Evolutionary conservation across 202 grass and related monocot genomes (phyloP).

Genomic region (Panicum hallii): DNA sequence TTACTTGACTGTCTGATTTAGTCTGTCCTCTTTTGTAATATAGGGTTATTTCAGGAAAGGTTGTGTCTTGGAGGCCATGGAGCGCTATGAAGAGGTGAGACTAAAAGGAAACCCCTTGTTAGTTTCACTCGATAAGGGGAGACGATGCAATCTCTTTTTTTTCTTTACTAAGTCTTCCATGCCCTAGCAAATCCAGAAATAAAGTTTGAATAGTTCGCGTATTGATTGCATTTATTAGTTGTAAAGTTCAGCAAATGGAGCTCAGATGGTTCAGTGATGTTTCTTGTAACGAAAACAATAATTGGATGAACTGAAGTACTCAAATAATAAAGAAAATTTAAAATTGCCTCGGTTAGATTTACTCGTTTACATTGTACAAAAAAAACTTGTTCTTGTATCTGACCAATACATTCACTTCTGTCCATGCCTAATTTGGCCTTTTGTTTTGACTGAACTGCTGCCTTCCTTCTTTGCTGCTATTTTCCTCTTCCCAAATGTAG

Average conservation of each 20-base stretch:
- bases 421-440: neutral
- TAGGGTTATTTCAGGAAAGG: slow-evolving; percentile 98
- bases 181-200: slow-evolving; percentile 25
- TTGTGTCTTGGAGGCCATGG: slow-evolving; percentile 91
- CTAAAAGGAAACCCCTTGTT: slow-evolving; percentile 15
- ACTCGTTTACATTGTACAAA: neutral
- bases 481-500: neutral
- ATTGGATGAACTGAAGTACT: neutral
- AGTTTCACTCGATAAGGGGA: neutral
- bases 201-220: neutral
- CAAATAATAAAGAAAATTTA: neutral
- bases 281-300: slow-evolving; percentile 20
- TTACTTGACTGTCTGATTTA: slow-evolving; percentile 39
- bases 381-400: slow-evolving; percentile 21
- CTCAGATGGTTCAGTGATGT: slow-evolving; percentile 34
- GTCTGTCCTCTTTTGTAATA: slow-evolving; percentile 47
- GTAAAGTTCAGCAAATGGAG: slow-evolving; percentile 18
- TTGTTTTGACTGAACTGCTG: slow-evolving; percentile 23
- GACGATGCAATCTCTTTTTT: neutral
- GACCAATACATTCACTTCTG: neutral
- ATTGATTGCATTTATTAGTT: slow-evolving; percentile 17
- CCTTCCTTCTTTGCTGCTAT: neutral
- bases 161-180: neutral
- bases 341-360: neutral
- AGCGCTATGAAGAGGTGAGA: slow-evolving; percentile 90